These are phyloP conservation scores for Erucastrum elatum DNA, from an alignment of 345 rosid species.

Conservation along the genomic window DNA sequence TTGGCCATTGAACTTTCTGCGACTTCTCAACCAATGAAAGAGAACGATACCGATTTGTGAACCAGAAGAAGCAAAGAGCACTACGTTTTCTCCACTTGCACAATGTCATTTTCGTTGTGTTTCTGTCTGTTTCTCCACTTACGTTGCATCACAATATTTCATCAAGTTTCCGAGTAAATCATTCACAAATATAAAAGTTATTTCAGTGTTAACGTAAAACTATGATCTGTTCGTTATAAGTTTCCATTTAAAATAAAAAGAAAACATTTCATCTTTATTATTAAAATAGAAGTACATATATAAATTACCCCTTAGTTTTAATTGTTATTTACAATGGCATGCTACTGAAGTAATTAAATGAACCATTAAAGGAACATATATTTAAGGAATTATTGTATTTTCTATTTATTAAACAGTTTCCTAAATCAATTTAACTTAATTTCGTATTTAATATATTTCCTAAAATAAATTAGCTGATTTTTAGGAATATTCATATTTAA, in stretches of 20 bases:
- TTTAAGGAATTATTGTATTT: too few relatives aligned
- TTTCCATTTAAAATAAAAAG: background rate
- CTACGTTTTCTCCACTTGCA: constrained; percentile 5
- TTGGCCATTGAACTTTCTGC: background rate
- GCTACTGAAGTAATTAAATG: too few relatives aligned
- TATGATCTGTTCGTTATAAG: background rate
- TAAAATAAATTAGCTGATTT: too few relatives aligned
- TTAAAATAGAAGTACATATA: too few relatives aligned
- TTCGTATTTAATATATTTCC: too few relatives aligned
- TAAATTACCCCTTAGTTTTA: too few relatives aligned
- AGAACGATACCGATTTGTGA: background rate
- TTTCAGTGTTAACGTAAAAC: background rate
- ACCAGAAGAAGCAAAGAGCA: background rate
- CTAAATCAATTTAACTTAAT: too few relatives aligned
- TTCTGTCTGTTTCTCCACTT: background rate
- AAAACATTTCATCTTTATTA: too few relatives aligned
- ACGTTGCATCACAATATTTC: background rate
- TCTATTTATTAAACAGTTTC: too few relatives aligned
- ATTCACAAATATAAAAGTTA: background rate
- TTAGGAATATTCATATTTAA: too few relatives aligned
- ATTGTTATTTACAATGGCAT: too few relatives aligned
- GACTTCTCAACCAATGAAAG: background rate
- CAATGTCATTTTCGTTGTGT: background rate
- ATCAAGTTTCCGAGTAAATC: background rate
- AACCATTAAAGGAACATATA: too few relatives aligned